Conservation (phyloP, 371 early-diverging fungal species). For the Lichtheimia corymbifera region DNA sequence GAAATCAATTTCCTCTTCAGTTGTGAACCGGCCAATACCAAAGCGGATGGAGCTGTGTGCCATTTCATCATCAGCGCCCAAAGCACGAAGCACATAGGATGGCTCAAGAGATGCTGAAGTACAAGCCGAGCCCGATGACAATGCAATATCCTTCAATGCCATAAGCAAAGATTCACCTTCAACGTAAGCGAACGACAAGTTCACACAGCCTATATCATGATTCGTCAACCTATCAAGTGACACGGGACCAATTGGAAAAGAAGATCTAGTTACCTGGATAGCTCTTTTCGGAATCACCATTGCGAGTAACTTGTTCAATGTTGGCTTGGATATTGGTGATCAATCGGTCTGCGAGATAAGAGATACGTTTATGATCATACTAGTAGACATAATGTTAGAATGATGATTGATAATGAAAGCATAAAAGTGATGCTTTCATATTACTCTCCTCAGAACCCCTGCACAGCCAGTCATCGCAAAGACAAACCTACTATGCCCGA, state of each 20-base stretch:
- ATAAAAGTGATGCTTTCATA: neutral
- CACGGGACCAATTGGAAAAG: too few relatives aligned
- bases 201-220: conserved; percentile 87
- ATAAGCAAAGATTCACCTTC: conserved; percentile 99
- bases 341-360: conserved; percentile 76
- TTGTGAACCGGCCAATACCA: conserved; percentile 99
- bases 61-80: conserved; percentile 98
- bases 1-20: conserved; percentile 95
- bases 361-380: conserved; percentile 83
- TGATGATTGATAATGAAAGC: neutral
- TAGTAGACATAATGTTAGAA: conserved; percentile 19
- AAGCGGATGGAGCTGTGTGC: conserved; percentile 99
- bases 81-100: conserved; percentile 96
- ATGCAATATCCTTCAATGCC: conserved; percentile 98
- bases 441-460: conserved; percentile 65
- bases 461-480: conserved; percentile 59
- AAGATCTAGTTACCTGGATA: conserved; percentile 66
- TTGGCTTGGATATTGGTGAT: conserved; percentile 78
- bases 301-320: conserved; percentile 84
- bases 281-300: conserved; percentile 81
- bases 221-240: neutral
- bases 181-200: conserved; percentile 99
- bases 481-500: conserved; percentile 18
- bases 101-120: conserved; percentile 99
- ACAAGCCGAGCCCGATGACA: conserved; percentile 98